These are phyloP conservation scores for Penicillium samsonianum DNA, from an alignment of 495 filamentous ascomycete genomes.

Conservation along the genomic window DNA sequence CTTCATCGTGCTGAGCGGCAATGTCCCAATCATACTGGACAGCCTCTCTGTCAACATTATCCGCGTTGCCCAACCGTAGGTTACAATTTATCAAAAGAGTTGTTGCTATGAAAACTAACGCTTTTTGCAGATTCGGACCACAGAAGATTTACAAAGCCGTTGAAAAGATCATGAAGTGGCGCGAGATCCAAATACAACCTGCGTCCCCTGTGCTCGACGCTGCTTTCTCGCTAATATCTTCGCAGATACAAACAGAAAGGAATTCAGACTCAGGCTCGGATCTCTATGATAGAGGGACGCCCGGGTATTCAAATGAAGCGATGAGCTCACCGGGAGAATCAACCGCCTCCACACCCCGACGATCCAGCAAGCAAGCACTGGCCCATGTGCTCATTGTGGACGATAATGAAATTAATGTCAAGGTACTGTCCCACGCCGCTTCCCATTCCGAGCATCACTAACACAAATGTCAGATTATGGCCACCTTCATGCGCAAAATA, in stretches of 20 bases:
- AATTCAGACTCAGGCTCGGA: neutral
- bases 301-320: neutral
- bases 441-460: neutral
- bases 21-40: conserved; percentile 10
- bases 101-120: conserved; percentile 15
- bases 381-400: conserved; percentile 47
- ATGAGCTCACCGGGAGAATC: neutral
- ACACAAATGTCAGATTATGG: conserved; percentile 34
- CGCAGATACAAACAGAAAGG: neutral
- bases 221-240: neutral
- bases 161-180: conserved; percentile 22
- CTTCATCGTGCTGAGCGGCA: conserved; percentile 34
- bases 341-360: conserved; percentile 3
- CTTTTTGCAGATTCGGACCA: conserved; percentile 30
- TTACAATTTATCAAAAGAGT: neutral
- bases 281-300: conserved; percentile 12
- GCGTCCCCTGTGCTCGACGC: conserved; percentile 4
- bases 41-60: conserved; percentile 21
- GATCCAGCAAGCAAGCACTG: conserved; percentile 4
- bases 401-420: conserved; percentile 54
- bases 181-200: conserved; percentile 5
- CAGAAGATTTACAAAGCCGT: conserved; percentile 32
- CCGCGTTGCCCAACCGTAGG: conserved; percentile 39
- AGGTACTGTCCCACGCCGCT: conserved; percentile 20
- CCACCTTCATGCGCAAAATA: conserved; percentile 57